Percentiles rank a stretch among this genome's conserved stretches.
Evolutionary conservation across 2,329 filamentous ascomycete species (phyloP).

Genomic region (Decorospora gaudefroyi): DNA sequence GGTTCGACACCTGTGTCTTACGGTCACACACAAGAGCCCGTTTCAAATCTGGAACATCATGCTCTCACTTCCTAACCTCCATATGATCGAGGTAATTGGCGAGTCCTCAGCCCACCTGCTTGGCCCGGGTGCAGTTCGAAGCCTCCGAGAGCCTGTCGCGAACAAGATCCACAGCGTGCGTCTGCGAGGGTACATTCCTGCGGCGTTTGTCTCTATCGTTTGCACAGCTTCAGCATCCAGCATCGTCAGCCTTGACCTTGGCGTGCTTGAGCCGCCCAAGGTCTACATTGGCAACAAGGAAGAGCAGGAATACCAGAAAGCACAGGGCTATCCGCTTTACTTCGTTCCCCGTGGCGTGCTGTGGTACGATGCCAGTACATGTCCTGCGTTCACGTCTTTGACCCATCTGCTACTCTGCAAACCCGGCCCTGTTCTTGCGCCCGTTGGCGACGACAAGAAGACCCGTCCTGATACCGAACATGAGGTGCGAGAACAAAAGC

Average conservation of each 20-base stretch:
- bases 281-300: no score
- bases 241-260: conserved; percentile 6
- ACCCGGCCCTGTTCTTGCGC: background rate
- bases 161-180: background rate
- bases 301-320: no score
- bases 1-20: background rate
- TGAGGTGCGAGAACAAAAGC: background rate
- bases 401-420: background rate
- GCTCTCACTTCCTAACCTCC: background rate
- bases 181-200: background rate
- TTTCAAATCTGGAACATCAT: background rate
- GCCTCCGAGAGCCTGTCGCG: background rate
- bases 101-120: background rate
- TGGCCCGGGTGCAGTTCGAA: background rate
- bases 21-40: background rate
- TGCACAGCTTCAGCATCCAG: conserved; percentile 3
- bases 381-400: background rate
- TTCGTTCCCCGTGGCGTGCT: background rate
- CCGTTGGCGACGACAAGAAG: no score
- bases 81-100: background rate
- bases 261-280: background rate
- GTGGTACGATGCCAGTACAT: background rate
- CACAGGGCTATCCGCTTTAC: background rate
- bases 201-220: conserved; percentile 1
- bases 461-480: background rate